A percentile compares a stretch with the other conserved stretches of the same genome.
Conservation (phyloP, 805 yeast species). For the Maudiozyma bulderi region DNA sequence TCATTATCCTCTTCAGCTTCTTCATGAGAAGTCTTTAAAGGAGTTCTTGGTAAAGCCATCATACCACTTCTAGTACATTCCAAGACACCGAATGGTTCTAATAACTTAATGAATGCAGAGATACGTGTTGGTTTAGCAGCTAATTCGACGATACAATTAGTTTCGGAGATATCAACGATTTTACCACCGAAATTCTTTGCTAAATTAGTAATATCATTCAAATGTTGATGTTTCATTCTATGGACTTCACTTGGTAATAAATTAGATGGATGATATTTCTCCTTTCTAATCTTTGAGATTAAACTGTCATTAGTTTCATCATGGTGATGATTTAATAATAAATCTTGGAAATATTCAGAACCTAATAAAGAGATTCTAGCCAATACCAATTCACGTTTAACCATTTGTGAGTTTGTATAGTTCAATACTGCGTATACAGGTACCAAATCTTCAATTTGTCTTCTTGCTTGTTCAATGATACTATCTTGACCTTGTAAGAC, state of each 20-base stretch:
- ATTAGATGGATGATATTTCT: slow-evolving; percentile 77
- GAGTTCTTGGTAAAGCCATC: slow-evolving; percentile 98
- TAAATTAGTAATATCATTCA: slow-evolving; percentile 72
- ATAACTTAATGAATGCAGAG: slow-evolving; percentile 72
- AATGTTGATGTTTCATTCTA: slow-evolving; percentile 86
- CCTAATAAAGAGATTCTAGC: slow-evolving; percentile 91
- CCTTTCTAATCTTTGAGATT: slow-evolving; percentile 22
- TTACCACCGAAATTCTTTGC: slow-evolving; percentile 87
- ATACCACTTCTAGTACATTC: slow-evolving; percentile 97
- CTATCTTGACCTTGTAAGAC: slow-evolving; percentile 92
- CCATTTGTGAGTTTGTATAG: slow-evolving; percentile 81
- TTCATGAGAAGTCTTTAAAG: slow-evolving; percentile 48
- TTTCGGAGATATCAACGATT: slow-evolving; percentile 82
- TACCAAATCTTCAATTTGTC: slow-evolving; percentile 95
- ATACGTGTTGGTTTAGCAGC: slow-evolving; percentile 89
- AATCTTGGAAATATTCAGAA: slow-evolving; percentile 95
- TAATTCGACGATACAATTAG: slow-evolving; percentile 89
- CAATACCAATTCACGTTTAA: slow-evolving; percentile 80
- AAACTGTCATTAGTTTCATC: slow-evolving; percentile 20
- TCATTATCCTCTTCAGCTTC: slow-evolving; percentile 48
- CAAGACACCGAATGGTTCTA: slow-evolving; percentile 92
- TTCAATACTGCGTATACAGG: slow-evolving; percentile 97
- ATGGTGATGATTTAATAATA: slow-evolving; percentile 66
- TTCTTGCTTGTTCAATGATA: slow-evolving; percentile 93
- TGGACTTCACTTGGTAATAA: slow-evolving; percentile 84